Evolutionary conservation across 78 protist species (phyloP), one percentile per base, ranked within the genome.

Genomic region (Bodo saltans): DNA sequence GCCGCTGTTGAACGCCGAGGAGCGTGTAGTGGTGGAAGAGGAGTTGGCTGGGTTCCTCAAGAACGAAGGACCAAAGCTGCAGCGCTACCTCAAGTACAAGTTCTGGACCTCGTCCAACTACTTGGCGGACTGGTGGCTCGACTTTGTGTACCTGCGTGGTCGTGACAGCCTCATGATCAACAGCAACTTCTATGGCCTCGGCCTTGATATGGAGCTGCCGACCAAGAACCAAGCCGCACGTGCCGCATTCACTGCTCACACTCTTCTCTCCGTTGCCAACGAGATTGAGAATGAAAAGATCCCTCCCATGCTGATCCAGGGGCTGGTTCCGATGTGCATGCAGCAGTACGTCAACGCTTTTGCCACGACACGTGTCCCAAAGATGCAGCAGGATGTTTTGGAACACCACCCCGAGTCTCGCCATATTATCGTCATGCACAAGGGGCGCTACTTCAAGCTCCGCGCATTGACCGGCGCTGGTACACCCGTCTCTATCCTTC

Each of bases 111-210:
- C 84, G 0, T 17, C 37, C 53, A 88, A 88, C 79, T 88, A 88
- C 69, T 86, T 89, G 35, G 79, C 88, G 30, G 93, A 90, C 81
- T 90, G 93, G 93, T 90, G 93, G 93, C 84, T 84, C 73, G 68
- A 72, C 42, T 87, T 53, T 42, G 93, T 90, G 25, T 90, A 90
- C 79, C 93, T 90, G 41, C 38, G 74, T 34, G 86, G 86, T 1
- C 84, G 90, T 42, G 0, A 23, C 35, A 35, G 88, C 29, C 71
- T 90, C 83, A 68, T 87, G 87, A 75, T 90, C 85, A 90, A 90
- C 89, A 35, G 72, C 79, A 90, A 90, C 85, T 90, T 79, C 89
- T 90, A 90, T 68, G 81, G 81, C 26, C 75, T 79, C 71, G 33
- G 67, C 33, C 90, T 74, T 70, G 81, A 28, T 23, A 0, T 8